Evolutionary conservation across 2,329 filamentous ascomycete species (phyloP).

Genomic region (Colletotrichum nymphaeae): DNA sequence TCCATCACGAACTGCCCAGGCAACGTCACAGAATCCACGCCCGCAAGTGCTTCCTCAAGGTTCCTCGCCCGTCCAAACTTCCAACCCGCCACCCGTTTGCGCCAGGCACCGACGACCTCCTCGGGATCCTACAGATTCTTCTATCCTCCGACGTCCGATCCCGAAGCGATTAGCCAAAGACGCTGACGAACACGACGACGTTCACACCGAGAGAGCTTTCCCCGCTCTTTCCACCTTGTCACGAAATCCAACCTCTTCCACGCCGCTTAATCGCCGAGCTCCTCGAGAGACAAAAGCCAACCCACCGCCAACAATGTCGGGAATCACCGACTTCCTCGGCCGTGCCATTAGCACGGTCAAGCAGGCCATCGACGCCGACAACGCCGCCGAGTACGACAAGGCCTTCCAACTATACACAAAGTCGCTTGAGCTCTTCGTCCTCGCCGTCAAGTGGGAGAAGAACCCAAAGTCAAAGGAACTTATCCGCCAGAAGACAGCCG

Average conservation of each 20-base stretch:
- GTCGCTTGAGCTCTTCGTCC: conserved; percentile 97
- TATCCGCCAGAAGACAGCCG: conserved; percentile 92
- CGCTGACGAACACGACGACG: conserved; percentile 7
- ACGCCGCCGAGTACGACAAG: conserved; percentile 94
- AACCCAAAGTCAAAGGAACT: conserved; percentile 97
- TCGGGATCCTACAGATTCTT: neutral
- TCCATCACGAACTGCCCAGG: conserved; percentile 34
- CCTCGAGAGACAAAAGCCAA: neutral
- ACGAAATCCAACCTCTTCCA: conserved; percentile 5
- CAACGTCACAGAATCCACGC: conserved; percentile 34
- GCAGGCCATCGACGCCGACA: conserved; percentile 97
- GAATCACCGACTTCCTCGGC: conserved; percentile 93
- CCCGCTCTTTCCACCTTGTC: conserved; percentile 29
- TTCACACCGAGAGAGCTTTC: conserved; percentile 15
- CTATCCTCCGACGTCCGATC: conserved; percentile 5
- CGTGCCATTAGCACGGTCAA: conserved; percentile 97
- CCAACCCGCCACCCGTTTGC: neutral
- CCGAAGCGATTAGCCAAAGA: neutral
- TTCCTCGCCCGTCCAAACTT: neutral
- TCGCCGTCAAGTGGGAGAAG: conserved; percentile 99
- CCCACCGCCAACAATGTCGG: conserved; percentile 70
- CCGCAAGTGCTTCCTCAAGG: conserved; percentile 25
- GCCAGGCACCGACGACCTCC: conserved; percentile 28
- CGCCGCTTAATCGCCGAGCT: neutral
- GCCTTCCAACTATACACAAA: conserved; percentile 97